Evolutionary conservation across 768 basidiomycete species (phyloP), one percentile per base, ranked within the genome.

Genomic region (Boletus bicolor): DNA sequence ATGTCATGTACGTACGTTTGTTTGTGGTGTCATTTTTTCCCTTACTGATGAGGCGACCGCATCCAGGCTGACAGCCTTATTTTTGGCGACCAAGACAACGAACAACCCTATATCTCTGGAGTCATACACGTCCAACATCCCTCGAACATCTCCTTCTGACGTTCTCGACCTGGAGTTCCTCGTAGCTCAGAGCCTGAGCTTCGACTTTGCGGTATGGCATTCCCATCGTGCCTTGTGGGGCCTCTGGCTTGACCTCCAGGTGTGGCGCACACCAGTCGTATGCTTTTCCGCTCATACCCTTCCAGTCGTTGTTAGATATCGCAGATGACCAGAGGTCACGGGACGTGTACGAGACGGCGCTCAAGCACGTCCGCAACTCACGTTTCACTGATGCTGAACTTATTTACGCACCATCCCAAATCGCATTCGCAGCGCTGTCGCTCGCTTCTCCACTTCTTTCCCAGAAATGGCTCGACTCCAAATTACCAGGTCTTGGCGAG

Each of bases 61-160:
- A 47, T 49, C 11, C 62, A 99, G 96, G 95, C 78, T 98, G 48
- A 98, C 97, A 0, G 86, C 94, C 10, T 76, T 99, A 19, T 99
- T 97, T 67, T 82, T 99, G 49, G 94, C 97, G 0, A 88, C 93
- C 21, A 99, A 99, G 76, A 98, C 97, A 7, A 95, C 93, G n/a
- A 98, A 98, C 64, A 84, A 89, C 62, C 88, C 91, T 1, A 91
- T 98, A 58, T 85, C 91, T 4, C 77, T 99, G 57, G 93, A 96
- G 59, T 74, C 81, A 2, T 98, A 95, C 72, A 86, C 89, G 0
- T 76, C 82, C 1, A 84, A 86, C 61, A 93, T 98, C 59, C 90
- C 90, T 1, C 90, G 86, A 63, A 90, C 92, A 1, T 75, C 78
- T 5, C 82, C 89, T 1, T 82, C 83, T 6, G 94, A 98, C 65